Evolutionary conservation across 495 filamentous ascomycete species (phyloP), one percentile per base, ranked within the genome.

Genomic region (Thermothielavioides terrestris): DNA sequence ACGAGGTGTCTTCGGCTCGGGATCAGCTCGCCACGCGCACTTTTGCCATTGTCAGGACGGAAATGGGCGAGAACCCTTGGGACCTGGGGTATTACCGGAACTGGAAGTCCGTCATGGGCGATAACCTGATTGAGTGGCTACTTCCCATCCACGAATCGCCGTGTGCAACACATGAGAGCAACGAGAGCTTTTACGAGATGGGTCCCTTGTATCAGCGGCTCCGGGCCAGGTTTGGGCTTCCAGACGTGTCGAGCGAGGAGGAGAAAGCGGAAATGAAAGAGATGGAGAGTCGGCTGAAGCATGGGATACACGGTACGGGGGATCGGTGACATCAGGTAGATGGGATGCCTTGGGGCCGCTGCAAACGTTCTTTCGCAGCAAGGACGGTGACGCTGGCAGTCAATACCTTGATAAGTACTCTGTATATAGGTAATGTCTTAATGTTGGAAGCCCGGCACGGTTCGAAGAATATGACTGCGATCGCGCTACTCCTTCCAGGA

Each of bases 41-140:
- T 5, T 94, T 90, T 56, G 86, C 84, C 31, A 81, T 94, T 34
- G 77, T 91, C 5, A 75, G 75, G 50, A 90, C 84, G 9, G 69
- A 76, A 11, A 78, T 76, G 4, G 87, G 88, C 17, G 82, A 88
- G 38, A 91, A 92, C 53, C 87, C 86, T 1, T 94, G 85, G 77
- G 78, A 86, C 54, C 66, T 90, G 7, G 84, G 82, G 20, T 46
- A 62, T 0, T 72, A 77, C 49, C 68, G 75, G 30, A 94, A 94
- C 60, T 83, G 86, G 55, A 76, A 81, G 53, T 77, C 82, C 30
- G 75, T 94, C 9, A 83, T 94, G 77, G 88, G 88, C 6, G 70
- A 76, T 35, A 77, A 66, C n/a, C 47, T 78, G 9, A 52, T 76
- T 36, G 87, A 92, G 53, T 91, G 85, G 84, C 62, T 91, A 27